These are phyloP conservation scores for Pugionium dolabratum DNA, from an alignment of 345 rosid genomes.

Conservation along the genomic window DNA sequence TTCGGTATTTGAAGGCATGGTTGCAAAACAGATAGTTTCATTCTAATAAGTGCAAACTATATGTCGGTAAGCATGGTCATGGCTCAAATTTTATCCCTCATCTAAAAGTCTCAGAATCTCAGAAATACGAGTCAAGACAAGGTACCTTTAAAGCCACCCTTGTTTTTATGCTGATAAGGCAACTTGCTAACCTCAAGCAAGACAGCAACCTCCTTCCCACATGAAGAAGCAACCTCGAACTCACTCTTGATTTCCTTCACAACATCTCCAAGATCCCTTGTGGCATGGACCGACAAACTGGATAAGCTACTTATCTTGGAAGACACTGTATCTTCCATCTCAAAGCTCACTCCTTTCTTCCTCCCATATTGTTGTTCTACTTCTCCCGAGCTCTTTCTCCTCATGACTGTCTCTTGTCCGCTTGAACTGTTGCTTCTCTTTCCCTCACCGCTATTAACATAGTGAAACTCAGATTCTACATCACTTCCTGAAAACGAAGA, in stretches of 20 bases:
- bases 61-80: slow-evolving; percentile 1
- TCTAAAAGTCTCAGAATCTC: neutral
- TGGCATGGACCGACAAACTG: slow-evolving; percentile 62
- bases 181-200: slow-evolving; percentile 85
- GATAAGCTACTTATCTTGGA: slow-evolving; percentile 62
- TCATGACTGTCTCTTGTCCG: slow-evolving; percentile 47
- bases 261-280: slow-evolving; percentile 78
- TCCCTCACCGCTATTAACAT: slow-evolving; percentile 21
- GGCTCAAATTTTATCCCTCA: neutral
- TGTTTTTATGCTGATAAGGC: slow-evolving; percentile 69
- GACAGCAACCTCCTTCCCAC: slow-evolving; percentile 84
- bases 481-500: slow-evolving; percentile 37
- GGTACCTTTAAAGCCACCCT: slow-evolving; percentile 63
- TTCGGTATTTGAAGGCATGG: slow-evolving; percentile 1
- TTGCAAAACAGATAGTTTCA: slow-evolving; percentile 7
- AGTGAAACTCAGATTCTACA: slow-evolving; percentile 34
- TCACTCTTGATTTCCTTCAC: slow-evolving; percentile 83
- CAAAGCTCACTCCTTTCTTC: slow-evolving; percentile 76
- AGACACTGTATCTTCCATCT: slow-evolving; percentile 67
- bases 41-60: neutral
- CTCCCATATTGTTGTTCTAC: slow-evolving; percentile 46
- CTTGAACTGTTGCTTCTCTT: slow-evolving; percentile 38
- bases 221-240: slow-evolving; percentile 71
- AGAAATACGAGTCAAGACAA: slow-evolving; percentile 15
- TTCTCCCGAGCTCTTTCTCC: slow-evolving; percentile 45